Conservation (phyloP, 2,329 filamentous ascomycete species). For the Penicillium glabrum region DNA sequence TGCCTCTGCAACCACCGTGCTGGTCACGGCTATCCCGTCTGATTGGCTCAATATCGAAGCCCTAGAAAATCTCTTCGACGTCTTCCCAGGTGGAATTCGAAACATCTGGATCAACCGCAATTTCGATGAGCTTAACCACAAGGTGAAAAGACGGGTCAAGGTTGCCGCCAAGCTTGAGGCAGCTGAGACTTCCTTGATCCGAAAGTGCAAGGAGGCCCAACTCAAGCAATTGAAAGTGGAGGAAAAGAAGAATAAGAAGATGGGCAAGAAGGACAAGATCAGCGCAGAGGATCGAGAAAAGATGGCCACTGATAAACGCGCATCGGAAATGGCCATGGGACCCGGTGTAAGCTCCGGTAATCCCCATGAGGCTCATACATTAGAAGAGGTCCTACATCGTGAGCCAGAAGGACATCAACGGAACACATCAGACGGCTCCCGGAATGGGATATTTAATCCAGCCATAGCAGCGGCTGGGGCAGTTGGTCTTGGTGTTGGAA, state of each 20-base stretch:
- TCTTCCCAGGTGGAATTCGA: conserved; percentile 90
- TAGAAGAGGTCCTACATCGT: conserved; percentile 46
- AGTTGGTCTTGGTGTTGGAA: conserved; percentile 50
- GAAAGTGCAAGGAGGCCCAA: conserved; percentile 74
- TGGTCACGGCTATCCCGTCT: conserved; percentile 84
- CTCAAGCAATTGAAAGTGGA: conserved; percentile 67
- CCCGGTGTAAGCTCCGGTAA: conserved; percentile 57
- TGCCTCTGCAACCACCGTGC: conserved; percentile 91
- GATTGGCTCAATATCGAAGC: conserved; percentile 89
- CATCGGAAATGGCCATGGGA: conserved; percentile 45
- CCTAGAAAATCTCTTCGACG: conserved; percentile 82
- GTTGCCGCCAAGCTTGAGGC: conserved; percentile 72
- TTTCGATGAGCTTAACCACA: conserved; percentile 77
- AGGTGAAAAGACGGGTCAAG: conserved; percentile 72
- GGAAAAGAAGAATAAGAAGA: conserved; percentile 59
- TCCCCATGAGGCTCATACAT: conserved; percentile 56
- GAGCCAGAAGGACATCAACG: conserved; percentile 8
- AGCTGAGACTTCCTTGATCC: conserved; percentile 83
- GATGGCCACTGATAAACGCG: conserved; percentile 52
- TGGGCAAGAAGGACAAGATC: conserved; percentile 24
- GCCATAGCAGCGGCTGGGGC: conserved; percentile 53
- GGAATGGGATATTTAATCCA: conserved; percentile 41
- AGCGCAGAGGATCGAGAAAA: conserved; percentile 45
- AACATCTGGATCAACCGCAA: conserved; percentile 98
- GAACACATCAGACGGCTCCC: conserved; percentile 17